Percentiles rank a stretch among this genome's conserved stretches.
Evolutionary conservation across 2,329 filamentous ascomycete species (phyloP).

Genomic region (Stromatinia cepivora): DNA sequence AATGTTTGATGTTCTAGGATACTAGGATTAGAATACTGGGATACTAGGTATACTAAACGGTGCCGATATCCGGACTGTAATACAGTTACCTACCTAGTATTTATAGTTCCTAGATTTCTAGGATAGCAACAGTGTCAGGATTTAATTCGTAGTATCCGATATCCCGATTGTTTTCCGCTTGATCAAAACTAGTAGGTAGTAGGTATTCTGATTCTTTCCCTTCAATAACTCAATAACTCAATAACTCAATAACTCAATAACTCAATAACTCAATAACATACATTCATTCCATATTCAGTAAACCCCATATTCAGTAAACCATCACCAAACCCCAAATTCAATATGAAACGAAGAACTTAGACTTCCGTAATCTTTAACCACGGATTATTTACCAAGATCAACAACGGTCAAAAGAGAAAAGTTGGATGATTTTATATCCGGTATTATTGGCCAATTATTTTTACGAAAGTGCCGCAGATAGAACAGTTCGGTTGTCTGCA

Average conservation of each 20-base stretch:
- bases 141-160: background rate
- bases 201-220: background rate
- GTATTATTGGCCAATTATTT: background rate
- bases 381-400: background rate
- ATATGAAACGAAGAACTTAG: background rate
- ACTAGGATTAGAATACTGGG: no score
- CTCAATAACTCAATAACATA: no score
- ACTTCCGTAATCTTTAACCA: background rate
- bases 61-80: slow-evolving; percentile 1
- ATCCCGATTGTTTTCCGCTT: background rate
- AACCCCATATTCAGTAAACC: background rate
- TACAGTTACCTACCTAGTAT: background rate
- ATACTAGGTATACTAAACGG: background rate
- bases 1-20: background rate
- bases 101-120: no score
- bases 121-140: background rate
- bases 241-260: no score
- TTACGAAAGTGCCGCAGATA: background rate
- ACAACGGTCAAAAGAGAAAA: background rate
- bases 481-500: background rate
- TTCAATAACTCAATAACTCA: no score
- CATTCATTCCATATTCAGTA: background rate
- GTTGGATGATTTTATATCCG: background rate
- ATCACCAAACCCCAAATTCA: background rate
- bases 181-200: no score